Percentiles rank a stretch among this genome's conserved stretches.
These are phyloP conservation scores for Drechslerella dactyloides DNA, from an alignment of 2,329 filamentous ascomycete genomes.

Conservation along the genomic window DNA sequence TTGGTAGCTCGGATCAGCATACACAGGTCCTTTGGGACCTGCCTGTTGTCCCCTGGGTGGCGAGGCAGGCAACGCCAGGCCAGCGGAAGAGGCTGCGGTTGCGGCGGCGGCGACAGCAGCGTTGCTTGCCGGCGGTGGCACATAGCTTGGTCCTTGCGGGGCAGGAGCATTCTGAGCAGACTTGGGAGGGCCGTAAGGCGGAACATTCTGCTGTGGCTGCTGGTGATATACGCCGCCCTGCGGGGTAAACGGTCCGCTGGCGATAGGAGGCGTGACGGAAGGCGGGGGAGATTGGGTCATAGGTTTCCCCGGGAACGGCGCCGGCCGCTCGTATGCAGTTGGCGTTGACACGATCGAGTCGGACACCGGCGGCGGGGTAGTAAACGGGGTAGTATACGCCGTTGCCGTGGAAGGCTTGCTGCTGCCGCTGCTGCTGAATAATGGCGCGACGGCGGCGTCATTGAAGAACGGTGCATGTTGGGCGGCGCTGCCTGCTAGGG, in stretches of 20 bases:
- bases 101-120: constrained; percentile 9
- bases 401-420: constrained; percentile 8
- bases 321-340: constrained; percentile 31
- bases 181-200: constrained; percentile 16
- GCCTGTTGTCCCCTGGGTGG: constrained; percentile 8
- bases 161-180: constrained; percentile 10
- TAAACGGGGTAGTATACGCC: constrained; percentile 4
- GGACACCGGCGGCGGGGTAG: constrained; percentile 34
- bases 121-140: constrained; percentile 11
- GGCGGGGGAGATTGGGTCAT: constrained; percentile 11
- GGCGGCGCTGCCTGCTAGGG: constrained; percentile 5
- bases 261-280: constrained; percentile 21
- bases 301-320: constrained; percentile 28
- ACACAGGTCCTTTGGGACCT: constrained; percentile 17
- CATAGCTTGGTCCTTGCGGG: constrained; percentile 18
- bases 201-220: constrained; percentile 26
- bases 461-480: not conserved
- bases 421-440: constrained; percentile 8
- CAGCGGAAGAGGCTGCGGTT: not conserved
- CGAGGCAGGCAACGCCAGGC: not conserved
- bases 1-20: constrained; percentile 32
- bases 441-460: not conserved
- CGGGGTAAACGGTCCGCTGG: constrained; percentile 31
- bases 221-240: constrained; percentile 37
- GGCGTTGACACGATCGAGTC: constrained; percentile 43